Evolutionary conservation across 768 basidiomycete species (phyloP).

Genomic region (Tephrocybe sp.): DNA sequence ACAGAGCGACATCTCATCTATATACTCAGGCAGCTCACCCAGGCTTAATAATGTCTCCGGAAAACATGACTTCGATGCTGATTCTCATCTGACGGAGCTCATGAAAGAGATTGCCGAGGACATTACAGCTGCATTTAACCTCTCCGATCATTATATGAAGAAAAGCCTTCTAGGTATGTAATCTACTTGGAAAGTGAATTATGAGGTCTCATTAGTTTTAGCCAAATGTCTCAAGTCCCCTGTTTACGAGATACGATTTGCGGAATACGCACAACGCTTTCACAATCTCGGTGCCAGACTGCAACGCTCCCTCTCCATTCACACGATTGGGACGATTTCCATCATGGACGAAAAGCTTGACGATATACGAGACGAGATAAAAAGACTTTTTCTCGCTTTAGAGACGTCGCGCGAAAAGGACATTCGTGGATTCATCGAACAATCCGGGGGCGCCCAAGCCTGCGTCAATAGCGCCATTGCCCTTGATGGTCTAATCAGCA

Average conservation of each 20-base stretch:
- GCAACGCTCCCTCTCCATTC: background rate
- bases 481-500: background rate
- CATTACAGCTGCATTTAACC: background rate
- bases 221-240: background rate
- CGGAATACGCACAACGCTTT: background rate
- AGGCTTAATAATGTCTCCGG: background rate
- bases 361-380: background rate
- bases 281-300: background rate
- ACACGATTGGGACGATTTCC: background rate
- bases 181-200: background rate
- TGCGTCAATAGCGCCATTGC: background rate
- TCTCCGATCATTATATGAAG: slow-evolving; percentile 1
- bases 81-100: background rate
- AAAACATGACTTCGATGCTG: background rate
- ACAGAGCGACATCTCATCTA: background rate
- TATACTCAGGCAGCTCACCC: background rate
- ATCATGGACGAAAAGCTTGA: background rate
- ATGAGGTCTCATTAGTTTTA: background rate
- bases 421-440: background rate
- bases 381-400: background rate
- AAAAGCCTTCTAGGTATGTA: background rate
- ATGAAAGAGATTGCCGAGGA: background rate
- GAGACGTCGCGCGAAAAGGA: background rate
- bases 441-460: background rate
- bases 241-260: background rate